Percentiles rank a stretch among this genome's conserved stretches.
phyloP scores from a whole-genome alignment of 805 yeast genomes.

The Yarrowia osloensis region DNA sequence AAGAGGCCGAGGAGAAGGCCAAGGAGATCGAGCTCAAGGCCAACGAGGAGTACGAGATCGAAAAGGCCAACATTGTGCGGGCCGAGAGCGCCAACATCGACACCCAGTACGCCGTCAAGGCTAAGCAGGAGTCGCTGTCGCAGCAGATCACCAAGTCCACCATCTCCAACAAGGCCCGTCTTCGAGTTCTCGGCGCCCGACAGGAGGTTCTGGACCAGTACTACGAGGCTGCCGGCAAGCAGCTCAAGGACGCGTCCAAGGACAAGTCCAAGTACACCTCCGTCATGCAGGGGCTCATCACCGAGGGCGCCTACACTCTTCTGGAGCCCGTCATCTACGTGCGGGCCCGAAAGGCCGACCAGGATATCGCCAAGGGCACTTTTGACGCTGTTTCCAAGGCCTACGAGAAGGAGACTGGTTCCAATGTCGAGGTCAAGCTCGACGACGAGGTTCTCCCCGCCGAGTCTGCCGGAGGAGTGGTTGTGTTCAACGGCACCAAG shows the following conservation, averaged over 20 bases:
- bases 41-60: slow-evolving; percentile 98
- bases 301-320: slow-evolving; percentile 65
- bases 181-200: slow-evolving; percentile 82
- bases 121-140: slow-evolving; percentile 87
- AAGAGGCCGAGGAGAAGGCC: slow-evolving; percentile 99
- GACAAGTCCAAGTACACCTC: slow-evolving; percentile 63
- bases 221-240: slow-evolving; percentile 65
- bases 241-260: slow-evolving; percentile 60
- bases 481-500: slow-evolving; percentile 68
- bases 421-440: slow-evolving; percentile 56
- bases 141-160: slow-evolving; percentile 96
- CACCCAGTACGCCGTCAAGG: slow-evolving; percentile 70
- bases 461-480: slow-evolving; percentile 80
- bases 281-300: slow-evolving; percentile 72
- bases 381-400: slow-evolving; percentile 60
- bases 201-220: slow-evolving; percentile 76
- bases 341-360: slow-evolving; percentile 67
- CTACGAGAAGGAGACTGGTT: slow-evolving; percentile 64
- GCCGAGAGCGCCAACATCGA: slow-evolving; percentile 89
- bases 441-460: slow-evolving; percentile 63
- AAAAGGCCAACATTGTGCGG: slow-evolving; percentile 92
- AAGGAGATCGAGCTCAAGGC: slow-evolving; percentile 94
- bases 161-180: slow-evolving; percentile 91
- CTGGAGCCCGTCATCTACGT: slow-evolving; percentile 70
- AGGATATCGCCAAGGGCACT: slow-evolving; percentile 59